Conservation (phyloP, 2,329 filamentous ascomycete genomes). For the Monosporascus sp. region DNA sequence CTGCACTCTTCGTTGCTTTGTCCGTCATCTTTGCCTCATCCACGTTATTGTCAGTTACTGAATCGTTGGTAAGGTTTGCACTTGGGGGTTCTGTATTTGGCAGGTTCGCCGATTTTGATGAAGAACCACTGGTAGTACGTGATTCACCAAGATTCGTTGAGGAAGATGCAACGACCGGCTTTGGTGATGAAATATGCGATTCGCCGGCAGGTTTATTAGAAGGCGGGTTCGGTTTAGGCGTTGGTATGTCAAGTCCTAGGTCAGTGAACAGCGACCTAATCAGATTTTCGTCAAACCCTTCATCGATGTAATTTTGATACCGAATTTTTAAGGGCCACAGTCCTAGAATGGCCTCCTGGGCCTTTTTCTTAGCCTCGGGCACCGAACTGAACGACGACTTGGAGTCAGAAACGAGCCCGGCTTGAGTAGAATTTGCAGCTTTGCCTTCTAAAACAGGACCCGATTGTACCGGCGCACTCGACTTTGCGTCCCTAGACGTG, state of each 20-base stretch:
- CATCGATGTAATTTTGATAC: constrained; percentile 67
- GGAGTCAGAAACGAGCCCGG: neutral
- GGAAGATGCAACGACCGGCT: neutral
- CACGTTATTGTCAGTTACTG: constrained; percentile 1
- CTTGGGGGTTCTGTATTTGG: neutral
- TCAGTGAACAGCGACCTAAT: constrained; percentile 64
- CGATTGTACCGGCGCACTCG: neutral
- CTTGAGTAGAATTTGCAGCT: neutral
- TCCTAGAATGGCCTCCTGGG: constrained; percentile 62
- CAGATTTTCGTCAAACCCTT: constrained; percentile 63
- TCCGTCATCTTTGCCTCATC: constrained; percentile 11
- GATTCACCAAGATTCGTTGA: neutral
- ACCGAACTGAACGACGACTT: constrained; percentile 23
- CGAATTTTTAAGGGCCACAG: constrained; percentile 64
- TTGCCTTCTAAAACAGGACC: neutral
- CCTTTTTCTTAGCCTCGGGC: constrained; percentile 49
- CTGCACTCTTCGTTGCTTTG: constrained; percentile 19
- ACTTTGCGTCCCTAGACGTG: constrained; percentile 10
- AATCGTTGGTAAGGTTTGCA: neutral
- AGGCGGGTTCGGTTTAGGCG: constrained; percentile 16
- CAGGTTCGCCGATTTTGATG: constrained; percentile 3
- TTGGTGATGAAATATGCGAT: constrained; percentile 1
- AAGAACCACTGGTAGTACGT: constrained; percentile 2
- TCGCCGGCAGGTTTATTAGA: constrained; percentile 4
- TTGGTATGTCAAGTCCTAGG: constrained; percentile 52